Percentiles rank a stretch among this genome's conserved stretches.
Conservation (phyloP, 2,329 filamentous ascomycete genomes). For the Ophiocordyceps sinensis region DNA sequence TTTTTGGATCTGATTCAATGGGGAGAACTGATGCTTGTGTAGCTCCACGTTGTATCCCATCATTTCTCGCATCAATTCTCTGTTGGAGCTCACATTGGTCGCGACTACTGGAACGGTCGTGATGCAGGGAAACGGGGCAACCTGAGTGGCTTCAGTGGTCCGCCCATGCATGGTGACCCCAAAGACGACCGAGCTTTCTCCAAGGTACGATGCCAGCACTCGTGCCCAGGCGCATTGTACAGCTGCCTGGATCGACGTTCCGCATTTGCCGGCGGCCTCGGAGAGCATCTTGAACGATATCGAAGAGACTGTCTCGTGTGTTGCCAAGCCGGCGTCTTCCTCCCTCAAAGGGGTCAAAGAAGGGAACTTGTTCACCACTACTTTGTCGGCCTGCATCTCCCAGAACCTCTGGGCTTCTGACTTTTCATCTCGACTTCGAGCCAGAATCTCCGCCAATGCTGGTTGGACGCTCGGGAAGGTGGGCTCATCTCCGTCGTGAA, state of each 20-base stretch:
- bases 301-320: constrained; percentile 20
- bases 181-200: constrained; percentile 60
- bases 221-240: constrained; percentile 68
- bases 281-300: constrained; percentile 34
- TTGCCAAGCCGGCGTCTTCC: constrained; percentile 14
- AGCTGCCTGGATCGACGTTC: constrained; percentile 62
- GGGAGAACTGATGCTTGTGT: constrained; percentile 56
- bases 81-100: constrained; percentile 37
- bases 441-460: constrained; percentile 27
- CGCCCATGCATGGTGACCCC: constrained; percentile 71
- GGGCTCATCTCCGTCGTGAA: constrained; percentile 9
- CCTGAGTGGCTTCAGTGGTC: constrained; percentile 41
- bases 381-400: constrained; percentile 35
- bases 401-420: constrained; percentile 43
- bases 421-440: constrained; percentile 13
- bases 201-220: constrained; percentile 61
- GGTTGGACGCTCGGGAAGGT: constrained; percentile 13
- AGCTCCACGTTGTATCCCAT: constrained; percentile 50
- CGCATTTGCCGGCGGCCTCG: constrained; percentile 34
- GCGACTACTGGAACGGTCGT: constrained; percentile 63
- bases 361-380: constrained; percentile 59
- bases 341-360: constrained; percentile 50
- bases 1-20: constrained; percentile 57
- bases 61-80: constrained; percentile 43
- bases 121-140: constrained; percentile 62